phyloP scores from a whole-genome alignment of 176 grass and related monocot species.

The Triticum urartu region DNA sequence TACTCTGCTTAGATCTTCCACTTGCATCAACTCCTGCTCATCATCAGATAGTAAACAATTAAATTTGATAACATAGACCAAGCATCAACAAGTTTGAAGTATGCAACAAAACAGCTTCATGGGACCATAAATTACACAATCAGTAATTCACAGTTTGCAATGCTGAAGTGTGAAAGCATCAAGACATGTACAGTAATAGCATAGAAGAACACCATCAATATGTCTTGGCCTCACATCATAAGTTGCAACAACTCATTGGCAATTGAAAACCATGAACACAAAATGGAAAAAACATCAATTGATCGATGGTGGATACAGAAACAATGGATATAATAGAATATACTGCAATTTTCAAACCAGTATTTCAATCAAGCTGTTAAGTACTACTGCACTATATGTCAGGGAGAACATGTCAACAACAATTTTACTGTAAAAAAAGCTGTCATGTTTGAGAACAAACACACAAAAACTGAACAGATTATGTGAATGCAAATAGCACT shows the following conservation, averaged over 20 bases:
- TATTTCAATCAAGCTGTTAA: not conserved
- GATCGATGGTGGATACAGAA: too few relatives aligned
- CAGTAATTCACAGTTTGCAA: not conserved
- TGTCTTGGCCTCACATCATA: not conserved
- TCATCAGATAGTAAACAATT: not conserved
- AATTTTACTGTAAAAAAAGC: not conserved
- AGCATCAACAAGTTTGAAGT: not conserved
- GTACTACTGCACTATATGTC: not conserved
- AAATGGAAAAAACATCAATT: too few relatives aligned
- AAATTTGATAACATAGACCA: not conserved
- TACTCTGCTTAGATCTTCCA: slow-evolving; percentile 73
- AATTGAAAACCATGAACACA: too few relatives aligned
- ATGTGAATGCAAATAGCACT: too few relatives aligned
- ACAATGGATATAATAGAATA: too few relatives aligned
- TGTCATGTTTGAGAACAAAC: too few relatives aligned
- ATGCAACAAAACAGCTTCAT: not conserved
- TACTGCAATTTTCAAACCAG: not conserved
- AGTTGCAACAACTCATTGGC: too few relatives aligned
- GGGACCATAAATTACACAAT: not conserved
- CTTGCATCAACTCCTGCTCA: slow-evolving; percentile 56
- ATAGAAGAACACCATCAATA: not conserved
- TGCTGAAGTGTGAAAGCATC: not conserved
- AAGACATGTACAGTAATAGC: not conserved
- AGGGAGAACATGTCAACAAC: too few relatives aligned
- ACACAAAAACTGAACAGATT: too few relatives aligned